Base-by-base conservation (phyloP, 1,284 basidiomycete genomes). In the Pseudomicrostroma phylloplanum region DNA sequence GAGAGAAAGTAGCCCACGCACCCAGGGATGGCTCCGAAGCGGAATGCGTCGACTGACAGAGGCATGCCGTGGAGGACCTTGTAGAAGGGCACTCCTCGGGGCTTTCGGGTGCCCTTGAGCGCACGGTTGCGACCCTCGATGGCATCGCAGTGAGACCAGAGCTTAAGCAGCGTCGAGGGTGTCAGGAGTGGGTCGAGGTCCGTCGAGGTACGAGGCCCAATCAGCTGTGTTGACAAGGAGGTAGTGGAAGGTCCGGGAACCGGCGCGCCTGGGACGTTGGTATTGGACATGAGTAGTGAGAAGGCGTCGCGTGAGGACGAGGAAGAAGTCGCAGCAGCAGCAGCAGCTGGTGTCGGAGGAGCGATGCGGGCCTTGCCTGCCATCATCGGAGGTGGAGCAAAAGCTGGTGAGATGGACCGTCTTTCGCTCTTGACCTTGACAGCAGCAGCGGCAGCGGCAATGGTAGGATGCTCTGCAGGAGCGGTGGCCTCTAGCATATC, bases 31-130 rank as follows among this genome's bases (percentile, higher is more conserved):
- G 83, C 82, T 1, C 92, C 92, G 78, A 94, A 97, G 55, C 89
- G 86, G 79, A 97, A 97, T 0, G 92, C 92, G 74, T 97, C 94
- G 0, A 96, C 92, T 6, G 92, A 89, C 54, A 97, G 90, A 0
- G 93, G 92, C 92, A 97, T 96, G 1, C 96, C 94, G 68, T 91
- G 89, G 67, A 98, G 81, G n/a, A 84, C 80, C 78, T 83, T 79
- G 67, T 77, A 79, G 56, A 78, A 78, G 15, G 76, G 77, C 1
- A 54, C 67, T 15, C 21, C 55, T 13, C 62, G 69, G 61, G 7
- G 64, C 64, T 46, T 66, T 62, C 1, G 66, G 62, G 51, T 67
- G 60, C 21, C 66, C 63, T 21, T 61, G 57, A 0, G 30, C 39
- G 19, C 65, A 61, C 25, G 68, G 54, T 72, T 72, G 39, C 61